phyloP scores from a whole-genome alignment of 257 asterid species.

The Primulina eburnea region DNA sequence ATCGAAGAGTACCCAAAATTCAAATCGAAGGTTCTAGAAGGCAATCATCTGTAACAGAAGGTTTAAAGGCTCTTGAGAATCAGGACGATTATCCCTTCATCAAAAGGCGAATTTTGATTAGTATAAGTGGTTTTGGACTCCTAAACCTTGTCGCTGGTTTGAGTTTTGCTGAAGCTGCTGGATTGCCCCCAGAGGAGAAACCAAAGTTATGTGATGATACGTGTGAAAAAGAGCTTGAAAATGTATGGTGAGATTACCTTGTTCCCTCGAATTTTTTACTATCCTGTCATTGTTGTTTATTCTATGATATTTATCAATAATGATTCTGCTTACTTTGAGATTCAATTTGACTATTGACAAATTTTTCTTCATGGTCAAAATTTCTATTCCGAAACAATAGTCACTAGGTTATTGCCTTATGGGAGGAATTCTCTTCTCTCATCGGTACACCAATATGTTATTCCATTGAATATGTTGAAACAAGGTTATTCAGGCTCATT shows the following conservation, averaged over 20 bases:
- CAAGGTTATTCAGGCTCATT: no score
- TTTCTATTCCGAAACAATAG: no score
- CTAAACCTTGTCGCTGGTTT: slow-evolving; percentile 38
- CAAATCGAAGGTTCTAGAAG: slow-evolving; percentile 18
- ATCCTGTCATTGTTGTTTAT: neutral
- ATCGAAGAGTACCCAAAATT: slow-evolving; percentile 27
- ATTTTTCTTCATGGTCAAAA: no score
- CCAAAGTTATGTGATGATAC: slow-evolving; percentile 76
- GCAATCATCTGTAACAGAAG: slow-evolving; percentile 8
- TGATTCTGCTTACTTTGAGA: no score
- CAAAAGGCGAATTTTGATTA: slow-evolving; percentile 49
- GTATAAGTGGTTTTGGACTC: slow-evolving; percentile 34
- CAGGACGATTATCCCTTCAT: slow-evolving; percentile 26
- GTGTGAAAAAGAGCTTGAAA: slow-evolving; percentile 91
- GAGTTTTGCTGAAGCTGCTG: slow-evolving; percentile 60
- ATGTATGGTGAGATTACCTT: slow-evolving; percentile 75
- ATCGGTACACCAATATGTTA: no score
- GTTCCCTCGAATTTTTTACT: slow-evolving; percentile 33
- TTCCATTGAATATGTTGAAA: no score
- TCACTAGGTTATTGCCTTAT: no score
- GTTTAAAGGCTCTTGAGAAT: slow-evolving; percentile 15
- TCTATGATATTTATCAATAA: no score
- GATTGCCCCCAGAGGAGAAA: slow-evolving; percentile 89
- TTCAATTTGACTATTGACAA: no score
- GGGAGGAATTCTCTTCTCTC: no score